Evolutionary conservation across 208 protist genomes (phyloP).

Genomic region (Wallacemonas sp.): DNA sequence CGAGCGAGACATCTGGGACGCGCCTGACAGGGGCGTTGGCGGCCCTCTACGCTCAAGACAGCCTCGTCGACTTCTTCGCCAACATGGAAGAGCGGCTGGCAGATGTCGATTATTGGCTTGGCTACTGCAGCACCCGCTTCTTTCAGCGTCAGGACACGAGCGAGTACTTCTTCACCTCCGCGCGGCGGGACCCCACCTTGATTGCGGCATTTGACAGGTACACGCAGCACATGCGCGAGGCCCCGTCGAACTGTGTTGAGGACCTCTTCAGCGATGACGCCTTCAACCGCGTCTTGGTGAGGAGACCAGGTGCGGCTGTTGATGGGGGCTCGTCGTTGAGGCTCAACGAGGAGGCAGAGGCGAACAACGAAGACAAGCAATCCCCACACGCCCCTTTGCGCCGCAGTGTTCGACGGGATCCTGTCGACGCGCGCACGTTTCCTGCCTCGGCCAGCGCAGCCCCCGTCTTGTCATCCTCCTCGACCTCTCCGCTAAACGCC

Average conservation of each 20-base stretch:
- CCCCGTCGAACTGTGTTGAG: constrained; percentile 5
- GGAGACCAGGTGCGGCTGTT: too few species aligned
- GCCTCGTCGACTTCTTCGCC: constrained; percentile 20
- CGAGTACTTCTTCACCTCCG: constrained; percentile 19
- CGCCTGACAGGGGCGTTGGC: constrained; percentile 10
- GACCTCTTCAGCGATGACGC: constrained; percentile 6
- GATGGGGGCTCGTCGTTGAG: too few species aligned
- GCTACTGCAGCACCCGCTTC: constrained; percentile 32
- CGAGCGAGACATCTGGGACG: neutral
- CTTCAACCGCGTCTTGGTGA: neutral
- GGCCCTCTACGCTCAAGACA: constrained; percentile 5
- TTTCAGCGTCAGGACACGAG: constrained; percentile 17
- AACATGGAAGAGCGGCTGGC: constrained; percentile 16
- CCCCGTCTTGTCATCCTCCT: neutral
- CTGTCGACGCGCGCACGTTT: too few species aligned
- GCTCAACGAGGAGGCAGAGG: neutral
- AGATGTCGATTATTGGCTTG: constrained; percentile 67
- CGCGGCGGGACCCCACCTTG: constrained; percentile 27
- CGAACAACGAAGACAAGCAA: neutral
- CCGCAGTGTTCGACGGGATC: neutral
- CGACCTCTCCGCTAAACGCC: neutral
- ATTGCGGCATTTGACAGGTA: constrained; percentile 20
- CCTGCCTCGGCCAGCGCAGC: neutral
- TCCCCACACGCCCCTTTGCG: neutral
- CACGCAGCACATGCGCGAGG: constrained; percentile 14